Percentiles rank a stretch among this genome's conserved stretches.
Conservation (phyloP, 75 land plant species). For the Selaginella tamariscina region DNA sequence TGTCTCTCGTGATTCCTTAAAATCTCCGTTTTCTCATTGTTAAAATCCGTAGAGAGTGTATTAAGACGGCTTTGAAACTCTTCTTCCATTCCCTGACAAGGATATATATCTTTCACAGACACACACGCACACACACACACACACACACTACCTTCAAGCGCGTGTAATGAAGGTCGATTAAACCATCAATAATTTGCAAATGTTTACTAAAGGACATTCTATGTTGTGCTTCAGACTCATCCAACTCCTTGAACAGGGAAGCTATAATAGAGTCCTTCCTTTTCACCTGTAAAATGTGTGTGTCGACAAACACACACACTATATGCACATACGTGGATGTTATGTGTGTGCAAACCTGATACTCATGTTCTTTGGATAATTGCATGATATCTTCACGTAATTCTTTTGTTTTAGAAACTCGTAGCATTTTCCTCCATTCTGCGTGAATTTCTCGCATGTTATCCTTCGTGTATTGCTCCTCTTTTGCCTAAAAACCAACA, state of each 20-base stretch:
- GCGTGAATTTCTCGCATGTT: slow-evolving; percentile 25
- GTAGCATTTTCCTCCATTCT: slow-evolving; percentile 26
- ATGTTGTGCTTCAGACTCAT: slow-evolving; percentile 28
- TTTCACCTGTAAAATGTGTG: slow-evolving; percentile 18
- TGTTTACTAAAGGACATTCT: slow-evolving; percentile 20
- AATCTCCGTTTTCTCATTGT: slow-evolving; percentile 16
- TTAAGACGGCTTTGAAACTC: slow-evolving; percentile 22
- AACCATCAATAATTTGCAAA: slow-evolving; percentile 20
- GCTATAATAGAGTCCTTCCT: slow-evolving; percentile 17
- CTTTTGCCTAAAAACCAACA: slow-evolving; percentile 13
- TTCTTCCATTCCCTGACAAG: slow-evolving; percentile 17
- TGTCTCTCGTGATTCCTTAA: slow-evolving; percentile 18
- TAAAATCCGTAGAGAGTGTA: slow-evolving; percentile 13
- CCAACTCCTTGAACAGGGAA: slow-evolving; percentile 6
- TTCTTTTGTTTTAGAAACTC: slow-evolving; percentile 18
- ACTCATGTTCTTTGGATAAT: slow-evolving; percentile 20
- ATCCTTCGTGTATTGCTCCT: slow-evolving; percentile 18
- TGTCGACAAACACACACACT: no score
- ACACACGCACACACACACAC: background rate
- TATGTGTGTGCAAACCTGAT: slow-evolving; percentile 15
- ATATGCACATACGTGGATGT: background rate
- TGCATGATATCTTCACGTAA: slow-evolving; percentile 20
- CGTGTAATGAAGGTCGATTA: slow-evolving; percentile 25
- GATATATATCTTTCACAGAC: background rate
- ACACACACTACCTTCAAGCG: slow-evolving; percentile 18